Base-by-base conservation (phyloP, 495 filamentous ascomycete genomes). In the Penicillium atrosanguineum region DNA sequence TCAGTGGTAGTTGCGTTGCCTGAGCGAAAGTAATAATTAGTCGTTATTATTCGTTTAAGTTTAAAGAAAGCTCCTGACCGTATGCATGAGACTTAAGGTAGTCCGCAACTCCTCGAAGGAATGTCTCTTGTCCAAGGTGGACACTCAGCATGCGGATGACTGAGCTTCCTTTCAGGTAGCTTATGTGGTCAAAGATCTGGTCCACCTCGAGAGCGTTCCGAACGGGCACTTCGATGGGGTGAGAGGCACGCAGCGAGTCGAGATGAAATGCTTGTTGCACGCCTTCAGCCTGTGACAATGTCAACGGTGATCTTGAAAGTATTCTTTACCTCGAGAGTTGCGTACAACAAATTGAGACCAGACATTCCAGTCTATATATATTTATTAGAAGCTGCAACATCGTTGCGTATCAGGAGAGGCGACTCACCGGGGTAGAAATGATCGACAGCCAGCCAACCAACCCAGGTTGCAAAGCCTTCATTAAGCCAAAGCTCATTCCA, bases 401-500 rank as follows among this genome's bases (percentile, higher is more conserved):
- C 11, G 20, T n/a, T 7, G 38, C 6, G 1, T 41, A 7, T 7
- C 14, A 14, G 7, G 25, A 21, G 40, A 18, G 1, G 18, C 31
- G 20, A 57, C 74, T 60, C 67, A 84, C 83, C 79, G 6, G 91
- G 93, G 72, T 96, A 87, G 54, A 97, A 85, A 67, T 94, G 83
- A 69, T 96, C 89, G 20, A 90, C 85, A 15, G 93, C 93, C 46
- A 91, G 80, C 93, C 93, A 98, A 45, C 93, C 93, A 45, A 96
- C 90, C 94, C 93, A 97, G 5, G 94, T 98, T 20, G 94, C 94
- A 69, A 98, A 98, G 3, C 92, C 93, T 69, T 97, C 93, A 55
- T 95, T 95, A 12, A 97, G 81, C 93, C 94, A 98, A 20, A 98
- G 79, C 69, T 95, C 94, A 66, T 87, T 91, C 94, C 94, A 97